Evolutionary conservation across 1,284 basidiomycete species (phyloP), one percentile per base, ranked within the genome.

Genomic region (Sporisorium graminicola): DNA sequence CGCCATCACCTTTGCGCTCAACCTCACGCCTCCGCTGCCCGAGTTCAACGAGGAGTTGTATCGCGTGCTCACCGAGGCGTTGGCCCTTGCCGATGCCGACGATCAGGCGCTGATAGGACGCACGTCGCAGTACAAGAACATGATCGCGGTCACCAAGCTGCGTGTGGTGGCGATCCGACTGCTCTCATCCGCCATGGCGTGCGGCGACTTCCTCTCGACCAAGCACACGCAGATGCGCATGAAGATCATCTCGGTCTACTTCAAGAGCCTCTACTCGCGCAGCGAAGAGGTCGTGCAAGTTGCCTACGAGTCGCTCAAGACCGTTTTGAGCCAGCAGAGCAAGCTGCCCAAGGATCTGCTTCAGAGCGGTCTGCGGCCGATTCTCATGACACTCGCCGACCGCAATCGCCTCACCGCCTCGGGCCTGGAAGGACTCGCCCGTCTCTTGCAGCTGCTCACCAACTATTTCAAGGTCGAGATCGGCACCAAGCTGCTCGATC

Each of bases 391-490:
- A 84, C 90, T 99, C 20, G 95, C 95, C 5, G 98, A 99, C 86
- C 93, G 95, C 44, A 95, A 95, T 84, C 91, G 94, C 31, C 89
- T 99, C 31, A 96, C 94, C 5, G 93, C 98, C n/a, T 91, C 94
- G 7, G 95, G 96, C 20, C 88, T 99, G 52, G 83, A 98, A 85
- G 97, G 98, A 5, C 88, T 99, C 26, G 96, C 97, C 14, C 91
- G 95, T n/a, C 89, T 99, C 66, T 88, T 99, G 55, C 94, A 98
- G 86, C 89, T 99, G 8, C 87, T 99, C 62, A 98, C 95, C 52
- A 98, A 97, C 86, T 99, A 99, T 87, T 99, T 99, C 91, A 99
- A 99, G 86, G 96, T 99, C 47, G 97, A 99, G 87, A 99, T 99
- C 78, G 98, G 97, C 10, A 91, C 94, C 86, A 99, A 99, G 87